phyloP scores from a whole-genome alignment of 1,284 basidiomycete species.

The Naganishia cerealis region DNA sequence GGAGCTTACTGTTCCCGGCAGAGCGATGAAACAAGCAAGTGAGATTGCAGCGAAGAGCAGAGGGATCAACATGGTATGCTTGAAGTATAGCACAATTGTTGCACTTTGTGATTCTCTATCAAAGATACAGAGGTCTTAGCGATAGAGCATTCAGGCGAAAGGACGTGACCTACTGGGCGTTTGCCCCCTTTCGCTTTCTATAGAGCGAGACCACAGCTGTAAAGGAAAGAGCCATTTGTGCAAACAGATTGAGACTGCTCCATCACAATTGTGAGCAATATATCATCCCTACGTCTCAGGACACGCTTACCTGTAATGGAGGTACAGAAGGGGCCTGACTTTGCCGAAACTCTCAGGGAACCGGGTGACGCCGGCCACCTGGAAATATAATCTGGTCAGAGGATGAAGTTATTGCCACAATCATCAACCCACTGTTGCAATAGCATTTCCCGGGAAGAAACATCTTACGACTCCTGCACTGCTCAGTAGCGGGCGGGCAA shows the following conservation, averaged over 20 bases:
- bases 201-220: not conserved
- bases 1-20: conserved; percentile 6
- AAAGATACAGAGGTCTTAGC: not conserved
- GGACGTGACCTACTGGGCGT: not conserved
- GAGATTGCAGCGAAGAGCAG: not conserved
- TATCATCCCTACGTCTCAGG: not conserved
- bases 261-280: not conserved
- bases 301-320: conserved; percentile 19
- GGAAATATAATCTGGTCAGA: not conserved
- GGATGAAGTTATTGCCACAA: no score
- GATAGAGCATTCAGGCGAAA: not conserved
- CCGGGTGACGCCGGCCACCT: not conserved
- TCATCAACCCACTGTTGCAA: not conserved
- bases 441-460: not conserved
- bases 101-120: not conserved
- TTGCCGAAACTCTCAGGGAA: conserved; percentile 3
- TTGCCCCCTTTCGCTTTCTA: not conserved
- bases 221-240: not conserved
- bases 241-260: not conserved
- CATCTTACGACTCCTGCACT: conserved; percentile 3
- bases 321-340: conserved; percentile 10
- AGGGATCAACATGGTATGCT: conserved; percentile 6
- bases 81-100: not conserved
- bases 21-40: conserved; percentile 7
- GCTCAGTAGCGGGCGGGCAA: not conserved